Percentiles rank a stretch among this genome's conserved stretches.
These are phyloP conservation scores for Marasmius oreades DNA, from an alignment of 1,284 basidiomycete genomes.

Conservation along the genomic window DNA sequence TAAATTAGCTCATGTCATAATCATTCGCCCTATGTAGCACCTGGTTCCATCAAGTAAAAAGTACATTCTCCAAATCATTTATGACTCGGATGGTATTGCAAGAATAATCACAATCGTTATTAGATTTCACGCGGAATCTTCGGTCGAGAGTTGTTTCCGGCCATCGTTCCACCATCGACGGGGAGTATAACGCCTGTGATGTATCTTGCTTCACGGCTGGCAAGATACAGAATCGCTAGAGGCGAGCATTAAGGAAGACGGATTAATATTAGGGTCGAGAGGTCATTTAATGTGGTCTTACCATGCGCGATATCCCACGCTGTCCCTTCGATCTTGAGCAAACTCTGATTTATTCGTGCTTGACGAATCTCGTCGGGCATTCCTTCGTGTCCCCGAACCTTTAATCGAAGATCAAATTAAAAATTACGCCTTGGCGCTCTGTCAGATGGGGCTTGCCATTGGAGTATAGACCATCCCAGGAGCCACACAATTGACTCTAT, in stretches of 20 bases:
- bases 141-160: not conserved
- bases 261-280: not conserved
- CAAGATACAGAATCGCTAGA: conserved; percentile 2
- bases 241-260: not conserved
- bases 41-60: too few species aligned
- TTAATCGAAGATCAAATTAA: not conserved
- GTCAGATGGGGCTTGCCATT: not conserved
- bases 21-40: too few species aligned
- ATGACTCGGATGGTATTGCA: too few species aligned
- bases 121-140: not conserved
- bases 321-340: conserved; percentile 9
- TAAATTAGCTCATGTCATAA: too few species aligned
- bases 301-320: conserved; percentile 10
- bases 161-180: conserved; percentile 5
- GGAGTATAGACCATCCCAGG: conserved; percentile 11
- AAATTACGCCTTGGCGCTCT: not conserved
- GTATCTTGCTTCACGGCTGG: conserved; percentile 4
- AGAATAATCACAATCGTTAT: too few species aligned
- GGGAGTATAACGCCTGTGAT: conserved; percentile 4
- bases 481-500: conserved; percentile 8
- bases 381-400: conserved; percentile 3
- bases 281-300: not conserved
- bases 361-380: conserved; percentile 7
- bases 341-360: conserved; percentile 1
- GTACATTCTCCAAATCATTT: too few species aligned